Base-by-base conservation (phyloP, 78 protist genomes). In the Trichosphaerium sp. region DNA sequence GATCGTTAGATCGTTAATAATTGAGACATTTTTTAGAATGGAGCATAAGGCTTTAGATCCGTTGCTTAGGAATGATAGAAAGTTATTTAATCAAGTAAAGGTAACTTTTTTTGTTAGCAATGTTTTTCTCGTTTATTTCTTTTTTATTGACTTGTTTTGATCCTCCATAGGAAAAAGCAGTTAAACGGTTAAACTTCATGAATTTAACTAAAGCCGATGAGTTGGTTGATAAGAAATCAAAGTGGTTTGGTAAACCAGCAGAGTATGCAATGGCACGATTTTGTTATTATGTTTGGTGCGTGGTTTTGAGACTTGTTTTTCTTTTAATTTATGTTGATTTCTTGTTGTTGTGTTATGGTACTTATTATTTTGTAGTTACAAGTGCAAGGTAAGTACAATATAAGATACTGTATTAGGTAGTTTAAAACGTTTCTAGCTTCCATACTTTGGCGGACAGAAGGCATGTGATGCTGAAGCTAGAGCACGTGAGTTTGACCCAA, bases 151-250 rank as follows among this genome's bases (percentile, higher is more conserved):
- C n/a, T n/a, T n/a, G n/a, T n/a, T n/a, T n/a, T n/a, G n/a, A n/a
- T n/a, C n/a, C n/a, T n/a, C n/a, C n/a, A n/a, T n/a, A 43, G 21
- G 12, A 35, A 10, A 74, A 74, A 23, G 71, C 61, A 7, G 21
- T 74, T 34, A 56, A 62, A 38, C 56, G 80, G 49, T 35, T 62
- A 26, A 14, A 6, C 7, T 1, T 31, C 0, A 48, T 25, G 47
- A 74, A 74, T 52, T 67, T 59, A 3, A 74, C 65, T 21, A 62
- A 74, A 40, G 80, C 26, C 48, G 80, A 67, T 4, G 29, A 74
- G 40, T 40, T 74, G 8, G 51, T 57, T 32, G 80, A 74, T 63
- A 57, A 73, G 1, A 18, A 25, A 15, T 74, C 63, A 47, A 21
- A 21, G 21, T 47, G 21, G 32, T 47, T 47, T 47, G 51, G 51